Percentiles rank a stretch among this genome's conserved stretches.
phyloP scores from a whole-genome alignment of 2,329 filamentous ascomycete genomes.

The Trichoderma guizhouense region DNA sequence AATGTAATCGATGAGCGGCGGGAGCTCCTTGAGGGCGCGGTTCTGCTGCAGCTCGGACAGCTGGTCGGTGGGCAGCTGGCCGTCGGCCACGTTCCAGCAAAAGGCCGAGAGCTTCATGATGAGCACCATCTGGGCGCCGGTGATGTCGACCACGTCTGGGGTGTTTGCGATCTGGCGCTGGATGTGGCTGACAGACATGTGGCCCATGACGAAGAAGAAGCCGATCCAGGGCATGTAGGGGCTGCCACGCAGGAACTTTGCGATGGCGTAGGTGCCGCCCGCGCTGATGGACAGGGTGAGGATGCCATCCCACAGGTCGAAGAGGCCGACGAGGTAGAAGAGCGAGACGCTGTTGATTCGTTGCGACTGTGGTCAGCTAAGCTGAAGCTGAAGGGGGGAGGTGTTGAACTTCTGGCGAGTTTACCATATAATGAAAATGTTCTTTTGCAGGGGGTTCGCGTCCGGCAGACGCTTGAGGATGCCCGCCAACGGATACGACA shows the following conservation, averaged over 20 bases:
- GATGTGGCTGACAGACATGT: constrained; percentile 90
- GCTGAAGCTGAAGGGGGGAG: not conserved
- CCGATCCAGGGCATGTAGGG: constrained; percentile 97
- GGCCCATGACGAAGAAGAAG: constrained; percentile 91
- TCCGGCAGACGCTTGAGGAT: constrained; percentile 89
- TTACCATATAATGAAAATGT: constrained; percentile 78
- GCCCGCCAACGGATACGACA: constrained; percentile 88
- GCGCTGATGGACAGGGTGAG: constrained; percentile 77
- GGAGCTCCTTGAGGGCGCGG: constrained; percentile 71
- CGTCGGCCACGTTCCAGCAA: constrained; percentile 97
- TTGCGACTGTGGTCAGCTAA: not conserved
- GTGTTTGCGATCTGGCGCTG: constrained; percentile 68
- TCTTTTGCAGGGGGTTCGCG: constrained; percentile 77
- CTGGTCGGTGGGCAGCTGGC: constrained; percentile 70
- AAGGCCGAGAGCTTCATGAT: constrained; percentile 97
- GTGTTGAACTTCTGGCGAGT: constrained; percentile 18
- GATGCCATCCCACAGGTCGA: constrained; percentile 84
- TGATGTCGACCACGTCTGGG: constrained; percentile 75
- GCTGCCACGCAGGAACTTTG: constrained; percentile 71
- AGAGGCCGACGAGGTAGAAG: constrained; percentile 92
- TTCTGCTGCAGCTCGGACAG: constrained; percentile 87
- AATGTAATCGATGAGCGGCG: constrained; percentile 72
- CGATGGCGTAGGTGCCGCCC: constrained; percentile 76
- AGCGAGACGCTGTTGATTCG: constrained; percentile 60
- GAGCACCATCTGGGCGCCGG: constrained; percentile 94